These are phyloP conservation scores for Citropsis articulata DNA, from an alignment of 345 rosid genomes.

Conservation along the genomic window DNA sequence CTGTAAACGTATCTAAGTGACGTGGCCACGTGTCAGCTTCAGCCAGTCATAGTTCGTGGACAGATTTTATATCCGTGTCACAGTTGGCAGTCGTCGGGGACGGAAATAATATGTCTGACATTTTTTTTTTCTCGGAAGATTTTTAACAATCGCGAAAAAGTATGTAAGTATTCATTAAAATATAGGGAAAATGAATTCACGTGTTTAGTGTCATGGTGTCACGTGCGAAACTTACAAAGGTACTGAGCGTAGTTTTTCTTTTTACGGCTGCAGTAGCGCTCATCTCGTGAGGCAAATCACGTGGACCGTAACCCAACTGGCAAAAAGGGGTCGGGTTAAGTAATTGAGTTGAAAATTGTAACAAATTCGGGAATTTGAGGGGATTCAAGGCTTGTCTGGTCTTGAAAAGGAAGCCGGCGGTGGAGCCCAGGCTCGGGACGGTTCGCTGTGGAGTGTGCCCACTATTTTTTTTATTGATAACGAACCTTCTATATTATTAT, in stretches of 20 bases:
- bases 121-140: neutral
- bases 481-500: neutral
- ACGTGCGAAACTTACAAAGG: conserved; percentile 13
- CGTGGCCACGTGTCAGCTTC: conserved; percentile 40
- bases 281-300: conserved; percentile 32
- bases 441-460: neutral
- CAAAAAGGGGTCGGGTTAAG: neutral
- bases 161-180: too few relatives aligned
- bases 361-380: neutral
- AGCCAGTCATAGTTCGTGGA: neutral
- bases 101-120: neutral
- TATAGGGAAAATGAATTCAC: neutral
- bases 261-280: conserved; percentile 17
- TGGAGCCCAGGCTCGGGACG: neutral
- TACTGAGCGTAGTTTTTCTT: neutral
- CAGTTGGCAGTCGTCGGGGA: conserved; percentile 23
- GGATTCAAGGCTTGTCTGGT: neutral
- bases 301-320: conserved; percentile 11
- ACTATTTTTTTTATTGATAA: too few relatives aligned
- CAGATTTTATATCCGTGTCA: neutral
- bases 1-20: conserved; percentile 21
- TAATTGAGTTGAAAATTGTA: neutral
- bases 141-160: neutral
- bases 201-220: neutral
- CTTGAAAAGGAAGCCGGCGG: neutral